These are phyloP conservation scores for Trichopus zeylanicus DNA, from an alignment of 116 monocot genomes.

Conservation along the genomic window DNA sequence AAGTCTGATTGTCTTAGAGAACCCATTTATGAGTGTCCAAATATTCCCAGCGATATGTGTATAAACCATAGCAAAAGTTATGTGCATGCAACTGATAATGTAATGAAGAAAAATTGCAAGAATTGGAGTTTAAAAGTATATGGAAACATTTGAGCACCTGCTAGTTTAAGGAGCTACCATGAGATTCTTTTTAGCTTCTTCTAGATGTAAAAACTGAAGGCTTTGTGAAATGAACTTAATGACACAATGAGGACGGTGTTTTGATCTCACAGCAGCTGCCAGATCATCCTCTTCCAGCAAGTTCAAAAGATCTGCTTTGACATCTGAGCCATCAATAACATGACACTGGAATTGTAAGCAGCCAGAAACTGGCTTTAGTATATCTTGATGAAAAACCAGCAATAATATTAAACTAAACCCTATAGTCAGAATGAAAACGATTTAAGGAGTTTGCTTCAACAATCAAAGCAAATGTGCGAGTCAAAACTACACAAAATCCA, in stretches of 20 bases:
- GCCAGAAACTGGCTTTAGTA: neutral
- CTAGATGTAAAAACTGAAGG: conserved; percentile 59
- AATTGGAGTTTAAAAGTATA: too few relatives aligned
- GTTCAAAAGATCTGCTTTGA: conserved; percentile 53
- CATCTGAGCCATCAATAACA: conserved; percentile 55
- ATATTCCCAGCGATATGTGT: too few relatives aligned
- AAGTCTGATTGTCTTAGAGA: too few relatives aligned
- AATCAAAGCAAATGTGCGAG: too few relatives aligned
- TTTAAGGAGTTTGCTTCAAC: too few relatives aligned
- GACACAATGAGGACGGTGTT: conserved; percentile 81
- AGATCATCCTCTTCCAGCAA: conserved; percentile 83
- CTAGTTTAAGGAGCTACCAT: conserved; percentile 32
- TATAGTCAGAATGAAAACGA: too few relatives aligned
- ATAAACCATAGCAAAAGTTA: too few relatives aligned
- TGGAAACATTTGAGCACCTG: neutral
- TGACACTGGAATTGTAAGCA: conserved; percentile 72
- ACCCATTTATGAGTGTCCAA: too few relatives aligned
- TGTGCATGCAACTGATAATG: too few relatives aligned
- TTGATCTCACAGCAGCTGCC: conserved; percentile 47
- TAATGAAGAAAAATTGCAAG: too few relatives aligned
- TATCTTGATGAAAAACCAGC: neutral
- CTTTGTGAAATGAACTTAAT: conserved; percentile 83
- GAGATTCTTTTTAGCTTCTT: conserved; percentile 49
- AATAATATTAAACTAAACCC: neutral
- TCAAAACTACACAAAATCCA: too few relatives aligned